Evolutionary conservation across 805 yeast genomes (phyloP).

Genomic region (Metschnikowia rubicola): DNA sequence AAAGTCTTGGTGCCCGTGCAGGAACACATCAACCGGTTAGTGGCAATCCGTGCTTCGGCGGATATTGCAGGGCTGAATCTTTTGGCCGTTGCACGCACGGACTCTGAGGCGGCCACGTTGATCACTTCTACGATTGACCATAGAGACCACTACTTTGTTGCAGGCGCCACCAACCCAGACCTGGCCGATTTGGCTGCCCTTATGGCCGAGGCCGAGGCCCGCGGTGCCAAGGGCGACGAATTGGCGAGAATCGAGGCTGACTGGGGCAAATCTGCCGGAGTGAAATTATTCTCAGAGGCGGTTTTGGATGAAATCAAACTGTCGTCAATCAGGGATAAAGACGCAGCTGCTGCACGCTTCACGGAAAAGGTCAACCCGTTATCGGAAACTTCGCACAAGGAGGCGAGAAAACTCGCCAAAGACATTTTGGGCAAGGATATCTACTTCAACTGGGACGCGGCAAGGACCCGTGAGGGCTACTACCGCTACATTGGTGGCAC

Average conservation of each 20-base stretch:
- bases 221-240: conserved; percentile 68
- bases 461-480: conserved; percentile 95
- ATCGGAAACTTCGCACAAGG: conserved; percentile 69
- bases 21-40: conserved; percentile 92
- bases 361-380: conserved; percentile 68
- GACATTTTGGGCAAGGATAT: conserved; percentile 76
- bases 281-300: conserved; percentile 88
- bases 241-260: conserved; percentile 72
- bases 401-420: conserved; percentile 74
- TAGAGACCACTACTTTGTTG: conserved; percentile 89
- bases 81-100: conserved; percentile 90
- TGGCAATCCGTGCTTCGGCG: conserved; percentile 92
- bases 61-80: conserved; percentile 88
- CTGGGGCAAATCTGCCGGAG: conserved; percentile 80
- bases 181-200: conserved; percentile 69
- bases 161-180: conserved; percentile 87
- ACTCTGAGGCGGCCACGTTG: conserved; percentile 95
- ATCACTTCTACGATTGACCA: conserved; percentile 90
- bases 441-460: conserved; percentile 90
- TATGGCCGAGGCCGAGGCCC: conserved; percentile 75
- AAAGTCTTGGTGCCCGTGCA: conserved; percentile 96
- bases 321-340: conserved; percentile 57
- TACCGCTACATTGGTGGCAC: conserved; percentile 96
- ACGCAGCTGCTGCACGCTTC: conserved; percentile 61
- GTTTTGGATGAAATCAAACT: conserved; percentile 76